A percentile compares a stretch with the other conserved stretches of the same genome.
Evolutionary conservation across 2,329 filamentous ascomycete species (phyloP).

Genomic region (Trichoderma afroharzianum): DNA sequence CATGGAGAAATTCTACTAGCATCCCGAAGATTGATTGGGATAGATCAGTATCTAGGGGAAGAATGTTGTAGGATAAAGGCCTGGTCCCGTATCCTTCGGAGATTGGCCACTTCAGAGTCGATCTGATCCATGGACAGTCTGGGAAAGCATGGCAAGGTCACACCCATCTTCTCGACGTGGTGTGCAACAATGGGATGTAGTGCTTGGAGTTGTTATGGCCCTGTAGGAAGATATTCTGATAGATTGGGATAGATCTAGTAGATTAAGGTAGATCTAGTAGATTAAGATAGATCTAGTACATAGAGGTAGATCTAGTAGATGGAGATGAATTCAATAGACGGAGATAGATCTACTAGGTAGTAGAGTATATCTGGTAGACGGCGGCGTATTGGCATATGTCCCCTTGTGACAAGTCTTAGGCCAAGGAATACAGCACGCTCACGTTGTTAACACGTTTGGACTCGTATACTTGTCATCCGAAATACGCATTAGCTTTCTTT

Average conservation of each 20-base stretch:
- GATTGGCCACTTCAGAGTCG: background rate
- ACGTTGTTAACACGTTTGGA: background rate
- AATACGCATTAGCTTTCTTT: background rate
- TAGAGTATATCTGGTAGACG: no score
- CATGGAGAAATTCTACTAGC: background rate
- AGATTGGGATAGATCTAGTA: no score
- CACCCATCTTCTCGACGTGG: background rate
- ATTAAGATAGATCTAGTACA: no score
- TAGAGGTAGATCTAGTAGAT: no score
- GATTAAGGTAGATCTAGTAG: no score
- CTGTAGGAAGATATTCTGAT: no score
- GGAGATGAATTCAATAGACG: no score
- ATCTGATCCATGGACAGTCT: background rate
- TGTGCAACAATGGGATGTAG: background rate
- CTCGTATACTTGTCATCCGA: background rate
- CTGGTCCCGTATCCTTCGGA: background rate
- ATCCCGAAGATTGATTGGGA: background rate
- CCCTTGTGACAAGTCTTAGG: background rate
- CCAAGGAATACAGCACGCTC: background rate
- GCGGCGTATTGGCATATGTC: background rate
- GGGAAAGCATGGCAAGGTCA: background rate
- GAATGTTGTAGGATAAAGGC: background rate
- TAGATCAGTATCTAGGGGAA: background rate
- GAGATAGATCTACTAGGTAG: no score
- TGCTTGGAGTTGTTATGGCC: no score